Evolutionary conservation across 768 basidiomycete species (phyloP).

Genomic region (Agaricus blazei): DNA sequence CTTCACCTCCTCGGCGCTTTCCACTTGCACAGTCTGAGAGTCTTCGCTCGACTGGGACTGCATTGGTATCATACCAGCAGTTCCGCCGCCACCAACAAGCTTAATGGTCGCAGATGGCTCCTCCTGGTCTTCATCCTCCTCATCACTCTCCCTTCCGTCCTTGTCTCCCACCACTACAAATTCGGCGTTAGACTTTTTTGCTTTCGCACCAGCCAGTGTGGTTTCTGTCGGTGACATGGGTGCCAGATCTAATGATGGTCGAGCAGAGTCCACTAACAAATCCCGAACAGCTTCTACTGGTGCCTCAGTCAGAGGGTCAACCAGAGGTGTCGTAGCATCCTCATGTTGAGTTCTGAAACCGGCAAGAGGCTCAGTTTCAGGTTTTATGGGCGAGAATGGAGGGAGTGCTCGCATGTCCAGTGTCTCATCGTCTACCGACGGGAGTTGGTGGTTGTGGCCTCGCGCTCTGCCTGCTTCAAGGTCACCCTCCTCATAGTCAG

Average conservation of each 20-base stretch:
- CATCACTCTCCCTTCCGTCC: constrained; percentile 5
- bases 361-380: not conserved
- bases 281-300: not conserved
- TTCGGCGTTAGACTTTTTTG: constrained; percentile 3
- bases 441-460: constrained; percentile 18
- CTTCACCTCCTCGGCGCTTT: constrained; percentile 22
- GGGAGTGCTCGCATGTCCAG: not conserved
- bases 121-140: constrained; percentile 1
- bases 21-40: constrained; percentile 23
- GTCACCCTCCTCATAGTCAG: constrained; percentile 31
- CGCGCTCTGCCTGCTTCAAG: constrained; percentile 42
- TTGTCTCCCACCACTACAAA: not conserved
- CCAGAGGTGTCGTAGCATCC: constrained; percentile 14
- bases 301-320: constrained; percentile 13
- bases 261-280: constrained; percentile 7
- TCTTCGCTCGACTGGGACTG: constrained; percentile 7
- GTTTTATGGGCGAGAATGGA: not conserved
- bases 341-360: constrained; percentile 5
- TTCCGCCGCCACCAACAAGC: constrained; percentile 53
- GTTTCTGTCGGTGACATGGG: not conserved
- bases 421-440: not conserved
- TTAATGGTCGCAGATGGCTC: constrained; percentile 45
- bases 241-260: constrained; percentile 1
- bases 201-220: not conserved
- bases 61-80: constrained; percentile 28